phyloP scores from a whole-genome alignment of 2,329 filamentous ascomycete species.

The Beauveria sp. region DNA sequence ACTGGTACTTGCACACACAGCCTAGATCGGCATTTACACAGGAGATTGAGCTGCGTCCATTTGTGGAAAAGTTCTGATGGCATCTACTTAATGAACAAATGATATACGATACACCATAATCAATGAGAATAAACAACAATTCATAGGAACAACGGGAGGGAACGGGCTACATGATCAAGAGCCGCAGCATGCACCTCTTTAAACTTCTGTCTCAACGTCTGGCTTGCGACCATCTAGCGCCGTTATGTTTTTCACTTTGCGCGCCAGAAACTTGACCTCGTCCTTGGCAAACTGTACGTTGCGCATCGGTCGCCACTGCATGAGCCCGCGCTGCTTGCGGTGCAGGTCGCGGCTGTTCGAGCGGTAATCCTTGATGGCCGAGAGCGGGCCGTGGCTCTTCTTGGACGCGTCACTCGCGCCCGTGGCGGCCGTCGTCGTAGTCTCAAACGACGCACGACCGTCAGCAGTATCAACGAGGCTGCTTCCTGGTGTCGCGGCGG shows the following conservation, averaged over 20 bases:
- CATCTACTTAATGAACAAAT: background rate
- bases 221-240: conserved; percentile 76
- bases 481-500: conserved; percentile 18
- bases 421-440: conserved; percentile 26
- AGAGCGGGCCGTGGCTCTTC: conserved; percentile 35
- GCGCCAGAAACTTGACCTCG: conserved; percentile 70
- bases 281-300: conserved; percentile 84
- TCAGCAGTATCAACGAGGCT: conserved; percentile 20
- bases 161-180: too few species aligned
- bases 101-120: background rate
- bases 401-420: conserved; percentile 20
- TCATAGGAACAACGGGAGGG: background rate
- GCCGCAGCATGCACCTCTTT: conserved; percentile 9
- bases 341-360: conserved; percentile 66
- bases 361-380: conserved; percentile 55
- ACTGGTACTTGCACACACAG: conserved; percentile 80
- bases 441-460: conserved; percentile 32
- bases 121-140: conserved; percentile 2
- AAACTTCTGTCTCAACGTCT: conserved; percentile 75
- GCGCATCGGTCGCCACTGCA: conserved; percentile 91
- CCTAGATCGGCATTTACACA: conserved; percentile 72
- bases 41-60: conserved; percentile 74
- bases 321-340: conserved; percentile 78
- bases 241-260: conserved; percentile 69
- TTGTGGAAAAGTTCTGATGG: conserved; percentile 70